Conservation (phyloP, 139 green algal species). For the Tetradesmus obliquus region DNA sequence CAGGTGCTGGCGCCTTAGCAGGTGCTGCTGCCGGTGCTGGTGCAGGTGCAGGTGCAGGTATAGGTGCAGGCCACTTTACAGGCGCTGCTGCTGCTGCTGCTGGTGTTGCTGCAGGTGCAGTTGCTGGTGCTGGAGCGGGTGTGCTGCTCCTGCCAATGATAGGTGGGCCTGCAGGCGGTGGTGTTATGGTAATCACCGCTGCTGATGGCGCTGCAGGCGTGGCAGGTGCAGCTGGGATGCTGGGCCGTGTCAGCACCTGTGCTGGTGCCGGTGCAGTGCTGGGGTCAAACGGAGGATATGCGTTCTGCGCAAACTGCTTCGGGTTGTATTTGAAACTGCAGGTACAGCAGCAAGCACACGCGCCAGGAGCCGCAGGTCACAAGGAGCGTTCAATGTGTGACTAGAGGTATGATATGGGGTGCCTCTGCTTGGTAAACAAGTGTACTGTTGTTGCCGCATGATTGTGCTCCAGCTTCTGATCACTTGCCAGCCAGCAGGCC, state of each 20-base stretch:
- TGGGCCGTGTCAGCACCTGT: neutral
- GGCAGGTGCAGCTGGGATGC: neutral
- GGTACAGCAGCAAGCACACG: neutral
- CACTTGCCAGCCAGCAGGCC: neutral
- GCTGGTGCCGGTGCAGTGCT: neutral
- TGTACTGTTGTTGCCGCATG: neutral
- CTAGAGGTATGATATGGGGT: neutral
- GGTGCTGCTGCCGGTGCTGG: conserved; percentile 1
- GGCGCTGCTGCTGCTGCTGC: conserved; percentile 21
- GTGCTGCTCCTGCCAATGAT: neutral
- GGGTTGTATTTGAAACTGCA: neutral
- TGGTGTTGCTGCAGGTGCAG: neutral
- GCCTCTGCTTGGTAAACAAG: neutral
- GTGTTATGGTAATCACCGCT: neutral
- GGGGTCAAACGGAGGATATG: neutral
- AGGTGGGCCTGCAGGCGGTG: neutral
- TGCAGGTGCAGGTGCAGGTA: neutral
- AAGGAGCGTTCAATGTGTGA: no score
- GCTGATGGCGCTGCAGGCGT: neutral
- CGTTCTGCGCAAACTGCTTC: neutral
- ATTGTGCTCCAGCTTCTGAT: neutral
- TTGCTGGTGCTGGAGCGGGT: neutral
- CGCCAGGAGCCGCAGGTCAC: no score
- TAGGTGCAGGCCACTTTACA: no score
- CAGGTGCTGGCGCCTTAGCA: neutral